These are phyloP conservation scores for Eucalyptus pauciflora DNA, from an alignment of 345 rosid genomes.

Conservation along the genomic window DNA sequence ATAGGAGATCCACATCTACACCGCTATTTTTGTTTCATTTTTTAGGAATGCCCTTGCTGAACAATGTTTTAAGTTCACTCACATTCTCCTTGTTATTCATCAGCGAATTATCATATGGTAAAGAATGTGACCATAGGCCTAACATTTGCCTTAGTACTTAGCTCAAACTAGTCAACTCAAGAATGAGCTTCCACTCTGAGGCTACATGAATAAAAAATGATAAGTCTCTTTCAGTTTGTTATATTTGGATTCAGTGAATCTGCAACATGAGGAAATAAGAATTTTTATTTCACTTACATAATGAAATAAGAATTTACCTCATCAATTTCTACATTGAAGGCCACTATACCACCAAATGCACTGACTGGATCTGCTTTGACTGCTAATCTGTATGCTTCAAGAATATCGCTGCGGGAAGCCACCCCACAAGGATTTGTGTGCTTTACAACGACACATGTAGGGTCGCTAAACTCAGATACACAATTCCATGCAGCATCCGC, in stretches of 20 bases:
- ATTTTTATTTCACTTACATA: neutral
- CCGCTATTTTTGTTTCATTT: neutral
- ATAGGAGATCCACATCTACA: neutral
- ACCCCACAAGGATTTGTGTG: conserved; percentile 96
- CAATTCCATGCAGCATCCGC: conserved; percentile 99
- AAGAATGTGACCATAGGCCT: neutral
- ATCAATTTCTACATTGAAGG: conserved; percentile 84
- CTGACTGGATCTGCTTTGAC: conserved; percentile 96
- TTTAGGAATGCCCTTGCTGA: neutral
- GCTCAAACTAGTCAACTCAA: neutral
- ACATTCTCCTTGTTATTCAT: neutral
- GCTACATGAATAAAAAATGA: neutral
- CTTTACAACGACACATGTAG: conserved; percentile 90
- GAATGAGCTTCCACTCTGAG: neutral
- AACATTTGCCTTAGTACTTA: neutral
- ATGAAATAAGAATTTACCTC: conserved; percentile 35
- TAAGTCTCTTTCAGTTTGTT: neutral
- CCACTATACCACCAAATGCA: conserved; percentile 94
- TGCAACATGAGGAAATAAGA: neutral
- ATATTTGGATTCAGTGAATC: neutral
- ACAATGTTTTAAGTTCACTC: neutral
- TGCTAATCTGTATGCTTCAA: conserved; percentile 86
- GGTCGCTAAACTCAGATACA: conserved; percentile 75
- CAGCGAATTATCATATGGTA: neutral
- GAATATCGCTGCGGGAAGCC: conserved; percentile 72